These are phyloP conservation scores for Acanthamoeba lenticulata DNA, from an alignment of 208 protist species.

Conservation along the genomic window DNA sequence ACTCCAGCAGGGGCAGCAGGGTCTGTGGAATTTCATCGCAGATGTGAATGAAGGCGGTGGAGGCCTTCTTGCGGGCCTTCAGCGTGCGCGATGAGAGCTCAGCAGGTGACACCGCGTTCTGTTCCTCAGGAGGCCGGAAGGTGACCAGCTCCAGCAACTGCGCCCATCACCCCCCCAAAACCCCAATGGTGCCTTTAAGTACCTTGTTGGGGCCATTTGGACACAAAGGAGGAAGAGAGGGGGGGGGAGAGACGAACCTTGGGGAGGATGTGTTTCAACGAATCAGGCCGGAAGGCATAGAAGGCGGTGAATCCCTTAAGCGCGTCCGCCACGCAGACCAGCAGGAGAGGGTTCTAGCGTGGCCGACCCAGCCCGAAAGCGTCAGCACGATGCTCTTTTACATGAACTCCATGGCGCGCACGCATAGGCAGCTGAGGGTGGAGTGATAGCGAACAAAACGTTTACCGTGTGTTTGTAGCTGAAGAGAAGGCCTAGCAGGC, in stretches of 20 bases:
- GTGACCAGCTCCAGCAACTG: not conserved
- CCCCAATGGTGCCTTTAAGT: not conserved
- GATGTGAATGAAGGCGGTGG: not conserved
- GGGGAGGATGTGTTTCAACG: not conserved
- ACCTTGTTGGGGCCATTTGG: no score
- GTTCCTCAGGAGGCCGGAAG: not conserved
- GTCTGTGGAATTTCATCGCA: not conserved
- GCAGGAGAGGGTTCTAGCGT: not conserved
- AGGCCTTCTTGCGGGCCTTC: not conserved
- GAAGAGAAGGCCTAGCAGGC: not conserved
- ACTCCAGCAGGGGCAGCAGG: not conserved
- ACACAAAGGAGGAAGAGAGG: no score
- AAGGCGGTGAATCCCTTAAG: not conserved
- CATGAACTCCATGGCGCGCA: no score
- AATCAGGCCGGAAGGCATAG: not conserved
- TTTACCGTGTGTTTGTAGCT: not conserved
- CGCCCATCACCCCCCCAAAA: not conserved
- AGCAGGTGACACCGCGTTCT: not conserved
- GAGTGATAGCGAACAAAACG: not conserved
- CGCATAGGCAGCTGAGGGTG: no score
- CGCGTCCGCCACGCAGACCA: not conserved
- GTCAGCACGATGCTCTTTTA: not conserved
- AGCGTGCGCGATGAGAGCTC: not conserved
- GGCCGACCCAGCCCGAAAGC: not conserved
- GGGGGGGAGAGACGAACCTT: not conserved